A percentile compares a stretch with the other conserved stretches of the same genome.
phyloP scores from a whole-genome alignment of 164 flowering plant genomes.

The Pachysandra terminalis region DNA sequence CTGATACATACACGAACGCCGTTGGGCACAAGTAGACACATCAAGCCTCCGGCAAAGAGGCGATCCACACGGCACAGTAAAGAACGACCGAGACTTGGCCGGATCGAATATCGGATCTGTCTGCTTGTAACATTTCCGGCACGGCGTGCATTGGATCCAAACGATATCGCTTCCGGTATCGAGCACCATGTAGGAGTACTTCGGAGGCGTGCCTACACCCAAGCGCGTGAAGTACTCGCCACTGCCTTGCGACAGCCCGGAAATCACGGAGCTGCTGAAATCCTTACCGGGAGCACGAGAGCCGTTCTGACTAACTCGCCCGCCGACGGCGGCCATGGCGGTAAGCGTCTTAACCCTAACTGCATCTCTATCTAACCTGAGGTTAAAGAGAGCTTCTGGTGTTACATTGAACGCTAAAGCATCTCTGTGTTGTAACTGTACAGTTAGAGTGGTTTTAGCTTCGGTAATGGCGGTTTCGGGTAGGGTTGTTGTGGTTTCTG shows the following conservation, averaged over 20 bases:
- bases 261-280: conserved; percentile 28
- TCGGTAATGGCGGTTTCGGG: neutral
- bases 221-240: conserved; percentile 75
- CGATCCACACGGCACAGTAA: conserved; percentile 37
- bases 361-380: conserved; percentile 15
- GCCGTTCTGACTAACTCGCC: neutral
- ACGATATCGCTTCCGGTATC: conserved; percentile 76
- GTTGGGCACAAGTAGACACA: conserved; percentile 17
- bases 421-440: neutral
- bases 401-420: conserved; percentile 3
- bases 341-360: conserved; percentile 2
- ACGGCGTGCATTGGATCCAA: conserved; percentile 75
- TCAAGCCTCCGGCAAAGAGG: conserved; percentile 39
- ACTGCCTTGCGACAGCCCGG: conserved; percentile 63
- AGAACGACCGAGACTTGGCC: conserved; percentile 32
- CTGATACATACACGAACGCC: conserved; percentile 25
- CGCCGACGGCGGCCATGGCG: neutral
- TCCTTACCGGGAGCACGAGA: neutral
- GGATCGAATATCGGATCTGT: conserved; percentile 70
- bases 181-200: conserved; percentile 50
- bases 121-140: conserved; percentile 58
- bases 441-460: neutral
- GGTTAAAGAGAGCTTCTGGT: conserved; percentile 5
- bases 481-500: neutral
- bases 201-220: conserved; percentile 63